Base-by-base conservation (phyloP, 176 grass and related monocot species). In the Oryza punctata region DNA sequence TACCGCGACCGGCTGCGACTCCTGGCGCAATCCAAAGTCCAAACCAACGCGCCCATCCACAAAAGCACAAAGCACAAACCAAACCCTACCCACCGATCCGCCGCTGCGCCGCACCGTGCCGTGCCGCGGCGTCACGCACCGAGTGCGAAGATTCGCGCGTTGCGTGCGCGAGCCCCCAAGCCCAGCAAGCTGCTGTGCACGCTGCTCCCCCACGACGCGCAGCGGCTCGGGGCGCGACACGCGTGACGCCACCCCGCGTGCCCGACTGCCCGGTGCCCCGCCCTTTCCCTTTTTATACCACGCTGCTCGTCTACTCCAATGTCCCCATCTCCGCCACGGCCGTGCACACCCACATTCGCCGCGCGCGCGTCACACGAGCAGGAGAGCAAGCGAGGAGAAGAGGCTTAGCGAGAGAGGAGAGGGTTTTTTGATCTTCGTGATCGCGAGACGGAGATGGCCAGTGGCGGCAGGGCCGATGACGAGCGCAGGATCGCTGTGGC, bases 401-500 rank as follows among this genome's bases (percentile, higher is more conserved):
- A 60, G 12, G 11, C 64, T 10, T 57, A 54, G 52, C 19, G 52
- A n/a, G 4, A 27, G 40, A 33, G 69, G 46, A 23, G 3, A 29
- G 54, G 49, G 77, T 28, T 33, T 50, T 69, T 44, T 67, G 61
- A 27, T 75, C 30, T 61, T 24, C 9, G 57, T 7, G n/a, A 10
- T 25, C 38, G 50, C 27, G 47, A 6, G 33, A 35, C 46, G 25
- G 25, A 15, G 63, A 90, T 90, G 88, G 78, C 82, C 38, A 30
- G 67, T 67, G 59, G 78, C 19, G 67, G 2, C 14, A 79, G 29
- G 2, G 32, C 9, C 6, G 82, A 92, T 72, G 92, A 86, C 69
- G 82, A 66, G 54, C 90, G 78, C 4, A 89, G 61, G 79, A 70
- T 97, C 76, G 94, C 83, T 21, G 85, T 97, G 70, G 94, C 91